phyloP scores from a whole-genome alignment of 257 asterid species.

The Voacanga thouarsii region DNA sequence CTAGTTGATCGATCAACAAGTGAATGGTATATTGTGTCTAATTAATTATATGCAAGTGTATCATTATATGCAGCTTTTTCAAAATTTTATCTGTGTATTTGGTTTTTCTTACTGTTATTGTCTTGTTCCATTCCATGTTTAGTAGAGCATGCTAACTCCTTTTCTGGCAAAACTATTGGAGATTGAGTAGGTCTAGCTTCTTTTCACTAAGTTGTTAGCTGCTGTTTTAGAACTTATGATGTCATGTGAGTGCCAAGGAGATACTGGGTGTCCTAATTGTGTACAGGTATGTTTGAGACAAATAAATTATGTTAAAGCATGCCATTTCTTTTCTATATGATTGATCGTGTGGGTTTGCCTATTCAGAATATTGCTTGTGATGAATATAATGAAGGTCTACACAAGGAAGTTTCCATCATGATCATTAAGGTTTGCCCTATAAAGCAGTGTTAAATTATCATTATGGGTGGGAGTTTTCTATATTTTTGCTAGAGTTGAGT shows the following conservation, averaged over 20 bases:
- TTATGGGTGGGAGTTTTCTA: neutral
- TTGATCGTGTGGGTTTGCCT: too few relatives aligned
- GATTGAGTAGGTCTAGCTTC: constrained; percentile 63
- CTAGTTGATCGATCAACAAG: too few relatives aligned
- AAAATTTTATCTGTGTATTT: too few relatives aligned
- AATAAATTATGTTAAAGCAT: too few relatives aligned
- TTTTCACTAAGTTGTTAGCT: constrained; percentile 59
- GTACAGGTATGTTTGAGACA: constrained; percentile 54
- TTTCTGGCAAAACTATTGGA: neutral
- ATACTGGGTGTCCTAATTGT: constrained; percentile 88
- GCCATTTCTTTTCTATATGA: too few relatives aligned
- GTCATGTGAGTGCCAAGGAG: constrained; percentile 76
- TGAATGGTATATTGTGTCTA: too few relatives aligned
- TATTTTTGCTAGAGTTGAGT: neutral
- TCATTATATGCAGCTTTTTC: too few relatives aligned
- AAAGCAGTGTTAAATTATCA: constrained; percentile 1
- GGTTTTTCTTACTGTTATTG: too few relatives aligned
- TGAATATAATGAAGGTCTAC: constrained; percentile 87
- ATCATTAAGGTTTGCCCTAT: constrained; percentile 63
- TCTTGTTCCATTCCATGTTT: too few relatives aligned
- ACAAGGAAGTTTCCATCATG: constrained; percentile 85
- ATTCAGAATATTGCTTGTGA: too few relatives aligned
- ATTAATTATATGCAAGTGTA: too few relatives aligned
- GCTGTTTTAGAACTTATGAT: constrained; percentile 82
- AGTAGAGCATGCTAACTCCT: neutral